A percentile compares a stretch with the other conserved stretches of the same genome.
phyloP scores from a whole-genome alignment of 495 filamentous ascomycete species.

The Immersiella caudata region DNA sequence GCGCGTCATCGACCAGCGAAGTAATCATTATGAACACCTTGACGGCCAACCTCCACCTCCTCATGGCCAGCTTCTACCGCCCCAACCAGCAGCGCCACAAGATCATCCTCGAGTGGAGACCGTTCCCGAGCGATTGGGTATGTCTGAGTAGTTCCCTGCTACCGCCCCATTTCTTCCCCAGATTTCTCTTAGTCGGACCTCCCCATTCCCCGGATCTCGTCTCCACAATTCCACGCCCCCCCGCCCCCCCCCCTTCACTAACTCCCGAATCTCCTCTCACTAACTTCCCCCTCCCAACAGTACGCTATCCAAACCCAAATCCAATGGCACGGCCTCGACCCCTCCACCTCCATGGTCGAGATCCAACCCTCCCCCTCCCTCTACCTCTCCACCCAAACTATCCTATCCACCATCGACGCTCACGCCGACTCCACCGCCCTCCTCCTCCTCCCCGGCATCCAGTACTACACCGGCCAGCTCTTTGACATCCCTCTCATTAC shows the following conservation, averaged over 20 bases:
- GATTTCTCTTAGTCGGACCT: background rate
- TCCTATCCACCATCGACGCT: conserved; percentile 75
- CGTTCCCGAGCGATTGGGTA: conserved; percentile 87
- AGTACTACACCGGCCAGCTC: conserved; percentile 91
- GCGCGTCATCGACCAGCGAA: conserved; percentile 66
- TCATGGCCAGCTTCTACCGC: conserved; percentile 87
- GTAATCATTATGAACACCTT: conserved; percentile 90
- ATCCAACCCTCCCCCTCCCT: conserved; percentile 56
- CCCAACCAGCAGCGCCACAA: conserved; percentile 72
- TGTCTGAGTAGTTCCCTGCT: conserved; percentile 18
- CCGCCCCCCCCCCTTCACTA: too few species aligned
- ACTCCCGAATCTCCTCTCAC: background rate
- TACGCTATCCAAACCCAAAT: conserved; percentile 90
- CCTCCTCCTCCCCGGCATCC: conserved; percentile 82
- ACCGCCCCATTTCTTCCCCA: background rate
- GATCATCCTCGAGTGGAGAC: conserved; percentile 86
- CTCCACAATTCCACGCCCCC: background rate
- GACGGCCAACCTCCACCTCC: conserved; percentile 84
- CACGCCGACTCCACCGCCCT: conserved; percentile 76
- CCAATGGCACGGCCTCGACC: conserved; percentile 66
- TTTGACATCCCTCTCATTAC: conserved; percentile 86
- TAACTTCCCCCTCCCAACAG: conserved; percentile 48
- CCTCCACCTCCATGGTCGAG: conserved; percentile 68
- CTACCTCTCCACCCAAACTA: conserved; percentile 66
- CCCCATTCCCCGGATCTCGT: background rate